phyloP scores from a whole-genome alignment of 2,329 filamentous ascomycete genomes.

The Colletotrichum zoysiae region DNA sequence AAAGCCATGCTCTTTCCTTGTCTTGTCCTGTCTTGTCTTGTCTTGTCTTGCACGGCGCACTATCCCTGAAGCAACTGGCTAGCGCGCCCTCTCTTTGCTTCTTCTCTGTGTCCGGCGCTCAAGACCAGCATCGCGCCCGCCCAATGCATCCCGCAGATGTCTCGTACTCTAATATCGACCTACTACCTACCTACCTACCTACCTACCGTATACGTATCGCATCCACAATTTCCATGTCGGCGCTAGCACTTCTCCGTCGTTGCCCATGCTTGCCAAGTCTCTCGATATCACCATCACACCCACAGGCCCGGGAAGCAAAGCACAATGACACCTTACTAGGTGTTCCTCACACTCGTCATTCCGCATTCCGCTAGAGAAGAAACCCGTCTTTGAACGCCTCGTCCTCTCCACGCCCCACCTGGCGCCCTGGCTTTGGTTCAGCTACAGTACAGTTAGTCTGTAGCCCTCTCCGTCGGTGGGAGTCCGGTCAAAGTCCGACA shows the following conservation, averaged over 20 bases:
- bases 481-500: slow-evolving; percentile 17
- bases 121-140: neutral
- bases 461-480: slow-evolving; percentile 34
- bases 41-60: neutral
- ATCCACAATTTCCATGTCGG: slow-evolving; percentile 3
- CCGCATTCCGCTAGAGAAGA: slow-evolving; percentile 16
- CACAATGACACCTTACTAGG: neutral
- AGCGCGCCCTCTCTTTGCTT: slow-evolving; percentile 7
- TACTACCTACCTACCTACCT: no score
- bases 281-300: slow-evolving; percentile 29
- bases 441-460: slow-evolving; percentile 1
- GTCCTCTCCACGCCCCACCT: slow-evolving; percentile 14
- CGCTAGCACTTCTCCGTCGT: slow-evolving; percentile 35
- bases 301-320: slow-evolving; percentile 14
- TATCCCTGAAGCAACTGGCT: slow-evolving; percentile 11
- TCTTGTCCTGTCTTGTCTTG: neutral
- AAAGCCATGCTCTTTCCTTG: neutral
- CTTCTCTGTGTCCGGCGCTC: slow-evolving; percentile 4
- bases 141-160: slow-evolving; percentile 20
- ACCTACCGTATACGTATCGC: neutral
- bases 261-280: slow-evolving; percentile 27
- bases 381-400: slow-evolving; percentile 22
- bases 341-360: neutral
- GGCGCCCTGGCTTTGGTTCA: slow-evolving; percentile 20
- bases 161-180: slow-evolving; percentile 25